phyloP scores from a whole-genome alignment of 176 grass and related monocot genomes.

The Secale cereale region DNA sequence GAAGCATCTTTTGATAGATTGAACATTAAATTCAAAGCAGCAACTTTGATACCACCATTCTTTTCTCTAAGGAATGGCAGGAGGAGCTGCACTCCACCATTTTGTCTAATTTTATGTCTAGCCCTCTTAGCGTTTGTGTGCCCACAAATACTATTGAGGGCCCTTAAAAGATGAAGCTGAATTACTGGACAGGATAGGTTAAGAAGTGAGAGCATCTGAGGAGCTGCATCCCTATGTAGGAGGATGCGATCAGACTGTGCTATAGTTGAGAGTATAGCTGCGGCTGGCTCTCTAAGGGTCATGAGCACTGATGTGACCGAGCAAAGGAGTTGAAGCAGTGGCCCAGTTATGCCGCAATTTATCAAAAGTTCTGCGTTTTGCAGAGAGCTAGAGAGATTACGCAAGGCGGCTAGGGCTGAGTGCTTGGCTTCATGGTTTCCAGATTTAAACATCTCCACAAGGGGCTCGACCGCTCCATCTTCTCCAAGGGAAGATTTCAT shows the following conservation, averaged over 20 bases:
- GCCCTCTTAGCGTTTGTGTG: constrained; percentile 60
- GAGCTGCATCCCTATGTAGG: constrained; percentile 57
- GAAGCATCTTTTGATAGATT: constrained; percentile 75
- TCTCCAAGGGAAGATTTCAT: constrained; percentile 72
- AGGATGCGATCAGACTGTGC: constrained; percentile 79
- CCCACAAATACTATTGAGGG: constrained; percentile 73
- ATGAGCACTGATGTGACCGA: constrained; percentile 85
- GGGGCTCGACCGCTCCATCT: constrained; percentile 64
- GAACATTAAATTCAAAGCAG: constrained; percentile 60
- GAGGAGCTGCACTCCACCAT: constrained; percentile 75
- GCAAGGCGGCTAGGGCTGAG: constrained; percentile 63
- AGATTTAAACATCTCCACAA: constrained; percentile 74
- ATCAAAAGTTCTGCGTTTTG: constrained; percentile 62
- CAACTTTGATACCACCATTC: constrained; percentile 57
- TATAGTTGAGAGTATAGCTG: constrained; percentile 67
- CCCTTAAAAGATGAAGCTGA: constrained; percentile 79
- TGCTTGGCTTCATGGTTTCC: constrained; percentile 90
- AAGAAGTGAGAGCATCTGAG: constrained; percentile 78
- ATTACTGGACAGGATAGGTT: constrained; percentile 65
- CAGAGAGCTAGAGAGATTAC: constrained; percentile 62
- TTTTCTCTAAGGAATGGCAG: constrained; percentile 71
- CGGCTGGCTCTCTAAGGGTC: constrained; percentile 78
- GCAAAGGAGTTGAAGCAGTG: constrained; percentile 77
- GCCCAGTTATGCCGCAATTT: constrained; percentile 53
- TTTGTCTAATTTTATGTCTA: constrained; percentile 71